These are phyloP conservation scores for Nitzschia sp. DNA, from an alignment of 108 stramenopile species.

Conservation along the genomic window DNA sequence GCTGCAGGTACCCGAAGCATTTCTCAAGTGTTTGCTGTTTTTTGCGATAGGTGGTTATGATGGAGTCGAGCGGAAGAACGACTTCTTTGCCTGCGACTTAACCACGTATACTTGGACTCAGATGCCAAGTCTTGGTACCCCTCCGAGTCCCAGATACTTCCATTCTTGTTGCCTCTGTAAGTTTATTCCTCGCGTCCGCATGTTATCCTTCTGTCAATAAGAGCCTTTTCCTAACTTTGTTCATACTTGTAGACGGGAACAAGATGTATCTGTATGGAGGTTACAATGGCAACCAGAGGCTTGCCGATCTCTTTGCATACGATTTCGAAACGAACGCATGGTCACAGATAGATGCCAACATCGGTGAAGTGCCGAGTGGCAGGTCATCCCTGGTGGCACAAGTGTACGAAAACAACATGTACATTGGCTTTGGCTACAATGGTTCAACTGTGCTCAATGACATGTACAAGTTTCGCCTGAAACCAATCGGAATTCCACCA, in stretches of 20 bases:
- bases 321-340: slow-evolving; percentile 81
- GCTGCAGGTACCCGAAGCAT: no score
- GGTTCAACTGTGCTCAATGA: slow-evolving; percentile 90
- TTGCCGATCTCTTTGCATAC: slow-evolving; percentile 87
- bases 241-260: slow-evolving; percentile 53
- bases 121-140: slow-evolving; percentile 79
- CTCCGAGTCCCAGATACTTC: slow-evolving; percentile 91
- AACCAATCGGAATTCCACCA: slow-evolving; percentile 79
- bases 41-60: no score
- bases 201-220: background rate
- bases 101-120: slow-evolving; percentile 87
- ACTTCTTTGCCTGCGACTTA: slow-evolving; percentile 90
- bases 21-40: no score
- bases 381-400: slow-evolving; percentile 91
- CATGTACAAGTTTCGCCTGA: slow-evolving; percentile 91
- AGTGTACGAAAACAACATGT: slow-evolving; percentile 86
- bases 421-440: slow-evolving; percentile 85
- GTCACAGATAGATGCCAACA: slow-evolving; percentile 66
- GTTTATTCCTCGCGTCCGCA: background rate
- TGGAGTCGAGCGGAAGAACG: slow-evolving; percentile 90
- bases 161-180: slow-evolving; percentile 86
- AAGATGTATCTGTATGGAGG: slow-evolving; percentile 92
- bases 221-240: background rate
- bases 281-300: slow-evolving; percentile 84
- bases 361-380: slow-evolving; percentile 80